Evolutionary conservation across 2,329 filamentous ascomycete genomes (phyloP).

Genomic region (Ophiognomonia clavigignenti-juglandacearum): DNA sequence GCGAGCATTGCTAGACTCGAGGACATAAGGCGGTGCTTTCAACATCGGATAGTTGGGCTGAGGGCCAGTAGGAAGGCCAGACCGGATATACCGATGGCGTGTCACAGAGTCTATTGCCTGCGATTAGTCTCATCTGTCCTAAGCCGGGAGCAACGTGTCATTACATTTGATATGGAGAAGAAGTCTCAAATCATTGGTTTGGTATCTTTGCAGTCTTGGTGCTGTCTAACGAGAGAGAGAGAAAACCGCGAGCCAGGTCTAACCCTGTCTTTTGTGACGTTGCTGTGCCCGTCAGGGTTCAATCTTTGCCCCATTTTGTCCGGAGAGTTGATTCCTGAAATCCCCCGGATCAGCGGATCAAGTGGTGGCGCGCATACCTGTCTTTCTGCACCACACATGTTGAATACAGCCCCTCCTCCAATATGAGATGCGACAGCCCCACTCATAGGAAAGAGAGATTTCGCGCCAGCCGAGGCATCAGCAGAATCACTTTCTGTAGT

Average conservation of each 20-base stretch:
- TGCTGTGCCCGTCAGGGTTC: background rate
- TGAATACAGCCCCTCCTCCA: too few species aligned
- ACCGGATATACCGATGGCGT: constrained; percentile 2
- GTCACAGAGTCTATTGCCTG: constrained; percentile 8
- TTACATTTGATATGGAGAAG: constrained; percentile 7
- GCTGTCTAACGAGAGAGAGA: background rate
- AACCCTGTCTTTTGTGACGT: background rate
- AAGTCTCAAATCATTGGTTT: background rate
- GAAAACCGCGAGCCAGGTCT: background rate
- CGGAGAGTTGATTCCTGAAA: background rate
- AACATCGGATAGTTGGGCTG: constrained; percentile 1
- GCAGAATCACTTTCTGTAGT: constrained; percentile 46
- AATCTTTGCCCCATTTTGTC: background rate
- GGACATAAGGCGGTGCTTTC: constrained; percentile 3
- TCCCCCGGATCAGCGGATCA: background rate
- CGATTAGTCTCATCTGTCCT: constrained; percentile 3
- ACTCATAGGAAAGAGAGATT: background rate
- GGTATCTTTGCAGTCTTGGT: background rate
- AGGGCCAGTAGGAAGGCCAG: background rate
- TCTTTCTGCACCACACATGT: background rate
- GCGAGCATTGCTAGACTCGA: constrained; percentile 10
- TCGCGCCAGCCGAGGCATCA: background rate
- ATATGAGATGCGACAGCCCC: too few species aligned
- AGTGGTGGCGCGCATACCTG: background rate
- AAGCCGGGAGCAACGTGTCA: constrained; percentile 5